A percentile compares a stretch with the other conserved stretches of the same genome.
Evolutionary conservation across 2,329 filamentous ascomycete species (phyloP).

Genomic region (Nannizzia gypsea): DNA sequence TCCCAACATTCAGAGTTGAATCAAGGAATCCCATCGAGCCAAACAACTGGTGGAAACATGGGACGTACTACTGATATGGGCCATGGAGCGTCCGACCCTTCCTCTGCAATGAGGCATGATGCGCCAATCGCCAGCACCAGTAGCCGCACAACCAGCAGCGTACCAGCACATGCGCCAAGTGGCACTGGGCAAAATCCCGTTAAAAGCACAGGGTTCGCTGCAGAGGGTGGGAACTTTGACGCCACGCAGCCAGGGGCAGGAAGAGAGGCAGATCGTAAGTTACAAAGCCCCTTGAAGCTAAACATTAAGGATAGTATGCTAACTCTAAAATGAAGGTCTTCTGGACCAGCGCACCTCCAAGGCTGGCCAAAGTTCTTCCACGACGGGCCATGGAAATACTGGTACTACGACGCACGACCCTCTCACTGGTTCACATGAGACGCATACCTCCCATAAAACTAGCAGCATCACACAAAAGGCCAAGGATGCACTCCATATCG

Average conservation of each 20-base stretch:
- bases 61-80: not conserved
- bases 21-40: not conserved
- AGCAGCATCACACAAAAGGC: constrained; percentile 16
- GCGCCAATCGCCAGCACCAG: not conserved
- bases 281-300: not conserved
- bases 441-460: constrained; percentile 6
- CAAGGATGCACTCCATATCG: constrained; percentile 27
- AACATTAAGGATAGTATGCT: not conserved
- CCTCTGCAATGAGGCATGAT: not conserved
- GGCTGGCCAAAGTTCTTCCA: not conserved
- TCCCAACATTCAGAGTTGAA: not conserved
- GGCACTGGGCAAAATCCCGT: constrained; percentile 39
- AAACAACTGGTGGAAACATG: not conserved
- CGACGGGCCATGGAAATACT: not conserved
- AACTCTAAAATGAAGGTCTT: constrained; percentile 8
- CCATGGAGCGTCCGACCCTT: not conserved
- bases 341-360: constrained; percentile 7
- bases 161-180: not conserved
- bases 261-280: constrained; percentile 52
- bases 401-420: not conserved
- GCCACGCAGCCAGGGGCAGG: constrained; percentile 49
- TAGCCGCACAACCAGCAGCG: not conserved
- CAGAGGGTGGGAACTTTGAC: constrained; percentile 45
- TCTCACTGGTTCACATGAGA: not conserved
- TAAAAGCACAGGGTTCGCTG: constrained; percentile 46